Evolutionary conservation across 148 eudicot genomes (phyloP).

Genomic region (Dysphania ambrosioides): DNA sequence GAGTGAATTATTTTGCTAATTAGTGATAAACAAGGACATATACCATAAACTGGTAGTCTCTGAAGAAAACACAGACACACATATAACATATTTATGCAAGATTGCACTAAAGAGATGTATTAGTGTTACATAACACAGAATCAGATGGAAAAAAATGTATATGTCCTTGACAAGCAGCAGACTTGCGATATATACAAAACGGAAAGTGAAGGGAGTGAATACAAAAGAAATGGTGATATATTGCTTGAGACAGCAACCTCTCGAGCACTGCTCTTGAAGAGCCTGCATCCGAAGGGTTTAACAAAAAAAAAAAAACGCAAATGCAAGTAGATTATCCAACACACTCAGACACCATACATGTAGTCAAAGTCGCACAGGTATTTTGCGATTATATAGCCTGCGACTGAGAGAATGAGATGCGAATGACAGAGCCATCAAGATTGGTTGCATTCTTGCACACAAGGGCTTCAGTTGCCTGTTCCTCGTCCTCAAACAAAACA

Average conservation of each 20-base stretch:
- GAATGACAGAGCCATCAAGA: constrained; percentile 58
- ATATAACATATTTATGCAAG: too few relatives aligned
- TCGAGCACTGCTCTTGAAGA: background rate
- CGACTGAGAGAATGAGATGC: constrained; percentile 81
- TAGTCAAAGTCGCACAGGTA: background rate
- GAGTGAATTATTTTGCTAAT: too few relatives aligned
- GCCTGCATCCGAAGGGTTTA: background rate
- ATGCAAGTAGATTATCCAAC: background rate
- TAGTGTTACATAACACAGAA: too few relatives aligned
- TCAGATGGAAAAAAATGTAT: too few relatives aligned
- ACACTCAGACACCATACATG: background rate
- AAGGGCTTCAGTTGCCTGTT: constrained; percentile 87
- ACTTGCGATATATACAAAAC: constrained; percentile 14
- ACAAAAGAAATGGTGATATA: constrained; percentile 7
- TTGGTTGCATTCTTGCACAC: constrained; percentile 85
- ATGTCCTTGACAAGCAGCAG: too few relatives aligned
- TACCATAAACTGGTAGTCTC: too few relatives aligned
- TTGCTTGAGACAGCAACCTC: constrained; percentile 12
- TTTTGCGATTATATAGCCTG: constrained; percentile 42
- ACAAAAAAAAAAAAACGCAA: background rate
- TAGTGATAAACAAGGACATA: too few relatives aligned
- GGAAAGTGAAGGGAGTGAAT: background rate
- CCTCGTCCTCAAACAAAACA: constrained; percentile 71
- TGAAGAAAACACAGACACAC: too few relatives aligned
- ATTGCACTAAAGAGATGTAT: too few relatives aligned